Percentiles rank a stretch among this genome's conserved stretches.
phyloP scores from a whole-genome alignment of 2,329 filamentous ascomycete genomes.

The Fusarium succisae region DNA sequence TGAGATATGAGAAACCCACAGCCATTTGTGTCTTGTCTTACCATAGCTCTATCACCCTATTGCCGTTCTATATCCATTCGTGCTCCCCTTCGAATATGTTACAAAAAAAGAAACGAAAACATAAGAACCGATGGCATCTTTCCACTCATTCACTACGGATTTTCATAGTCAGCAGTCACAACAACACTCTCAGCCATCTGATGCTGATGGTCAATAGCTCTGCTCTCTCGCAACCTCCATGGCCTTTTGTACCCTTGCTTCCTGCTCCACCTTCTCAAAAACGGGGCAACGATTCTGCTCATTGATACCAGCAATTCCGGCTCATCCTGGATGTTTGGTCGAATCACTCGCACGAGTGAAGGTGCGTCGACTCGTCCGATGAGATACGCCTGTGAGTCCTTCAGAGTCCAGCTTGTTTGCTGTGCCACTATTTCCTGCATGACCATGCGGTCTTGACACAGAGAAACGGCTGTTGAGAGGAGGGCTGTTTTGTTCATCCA shows the following conservation, averaged over 20 bases:
- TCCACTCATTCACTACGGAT: rapidly evolving
- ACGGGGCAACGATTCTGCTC: rapidly evolving
- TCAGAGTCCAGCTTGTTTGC: rapidly evolving
- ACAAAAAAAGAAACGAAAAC: too few species aligned
- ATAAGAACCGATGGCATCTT: too few species aligned
- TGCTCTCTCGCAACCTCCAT: neutral
- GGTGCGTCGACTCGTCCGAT: rapidly evolving
- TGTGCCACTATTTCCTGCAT: too few species aligned
- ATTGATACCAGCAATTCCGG: rapidly evolving
- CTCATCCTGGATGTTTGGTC: rapidly evolving
- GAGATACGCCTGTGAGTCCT: neutral
- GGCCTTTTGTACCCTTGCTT: rapidly evolving
- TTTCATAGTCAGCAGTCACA: rapidly evolving
- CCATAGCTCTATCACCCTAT: too few species aligned
- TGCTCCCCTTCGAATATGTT: too few species aligned
- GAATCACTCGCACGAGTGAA: rapidly evolving
- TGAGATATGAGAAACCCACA: too few species aligned
- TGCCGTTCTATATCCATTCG: too few species aligned
- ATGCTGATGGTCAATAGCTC: neutral
- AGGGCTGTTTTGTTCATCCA: neutral
- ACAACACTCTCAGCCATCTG: neutral
- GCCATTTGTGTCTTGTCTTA: too few species aligned
- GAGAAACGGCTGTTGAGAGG: rapidly evolving
- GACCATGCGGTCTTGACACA: rapidly evolving
- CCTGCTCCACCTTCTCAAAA: neutral